Percentiles rank a stretch among this genome's conserved stretches.
Conservation (phyloP, 495 filamentous ascomycete species). For the Neurospora sp. region DNA sequence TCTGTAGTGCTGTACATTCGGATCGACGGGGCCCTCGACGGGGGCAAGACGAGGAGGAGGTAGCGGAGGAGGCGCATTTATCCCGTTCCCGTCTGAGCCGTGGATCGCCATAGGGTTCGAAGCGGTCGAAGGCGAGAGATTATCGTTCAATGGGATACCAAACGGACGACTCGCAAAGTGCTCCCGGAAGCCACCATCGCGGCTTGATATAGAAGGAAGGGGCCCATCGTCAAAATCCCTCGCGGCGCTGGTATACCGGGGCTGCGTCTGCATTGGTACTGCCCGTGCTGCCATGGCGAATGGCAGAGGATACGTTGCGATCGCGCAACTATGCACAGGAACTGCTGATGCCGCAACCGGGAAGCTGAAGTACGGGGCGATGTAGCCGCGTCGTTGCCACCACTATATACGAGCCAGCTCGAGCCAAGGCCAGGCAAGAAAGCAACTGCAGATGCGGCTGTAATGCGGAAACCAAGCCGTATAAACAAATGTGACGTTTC, state of each 20-base stretch:
- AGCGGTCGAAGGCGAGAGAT: conserved; percentile 21
- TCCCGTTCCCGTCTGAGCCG: conserved; percentile 5
- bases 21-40: conserved; percentile 25
- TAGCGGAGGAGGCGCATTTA: conserved; percentile 39
- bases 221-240: conserved; percentile 11
- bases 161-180: conserved; percentile 10
- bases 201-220: conserved; percentile 23
- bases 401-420: background rate
- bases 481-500: background rate
- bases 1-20: conserved; percentile 16
- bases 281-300: background rate
- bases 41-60: conserved; percentile 37
- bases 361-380: background rate
- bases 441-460: background rate
- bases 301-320: background rate
- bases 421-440: background rate
- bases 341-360: background rate
- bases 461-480: background rate
- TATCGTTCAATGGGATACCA: conserved; percentile 12
- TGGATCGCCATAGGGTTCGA: conserved; percentile 29
- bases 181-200: conserved; percentile 7
- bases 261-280: background rate
- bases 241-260: background rate
- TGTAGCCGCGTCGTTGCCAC: background rate
- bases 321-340: background rate